Evolutionary conservation across 345 rosid species (phyloP), one percentile per base, ranked within the genome.

Genomic region (Kandelia obovata): DNA sequence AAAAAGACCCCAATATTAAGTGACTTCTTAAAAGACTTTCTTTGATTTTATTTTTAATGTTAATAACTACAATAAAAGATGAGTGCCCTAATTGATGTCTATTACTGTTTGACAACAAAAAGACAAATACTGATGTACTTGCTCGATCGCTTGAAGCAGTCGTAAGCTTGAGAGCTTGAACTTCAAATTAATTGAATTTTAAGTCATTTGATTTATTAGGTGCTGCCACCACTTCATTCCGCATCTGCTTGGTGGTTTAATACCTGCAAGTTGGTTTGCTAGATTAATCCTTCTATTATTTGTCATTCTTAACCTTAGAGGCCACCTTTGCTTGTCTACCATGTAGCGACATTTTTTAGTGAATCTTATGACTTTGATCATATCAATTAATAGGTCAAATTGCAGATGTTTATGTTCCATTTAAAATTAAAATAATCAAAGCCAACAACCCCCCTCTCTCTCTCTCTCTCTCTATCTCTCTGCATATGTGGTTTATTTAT

Each of bases 71-170:
- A n/a, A 0, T 11, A 39, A 11, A 39, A 39, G 47, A 39, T 39
- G 15, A 2, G 47, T 10, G 47, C 47, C 11, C 47, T 1, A 39
- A 39, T 11, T 10, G 47, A 39, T 39, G 3, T 9, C 47, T 11
- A 39, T 9, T 39, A 11, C 16, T 39, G 47, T 11, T 39, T 39
- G 47, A 39, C 47, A 39, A 39, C 17, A 43, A 20, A 30, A 65
- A 65, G 46, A 52, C 30, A 19, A 51, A 0, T 20, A 17, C 61
- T 46, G 0, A 11, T 46, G 53, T 5, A 16, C 28, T 70, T 75
- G 58, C 65, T 70, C 69, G 68, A 58, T 56, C 53, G 62, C 55
- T 21, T 53, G 71, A 53, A 60, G 43, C 56, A 65, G 68, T 58
- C 63, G 68, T 68, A 53, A 64, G 70, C 70, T 68, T n/a, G 25